Base-by-base conservation (phyloP, 2,329 filamentous ascomycete genomes). In the Raffaelea arxii region DNA sequence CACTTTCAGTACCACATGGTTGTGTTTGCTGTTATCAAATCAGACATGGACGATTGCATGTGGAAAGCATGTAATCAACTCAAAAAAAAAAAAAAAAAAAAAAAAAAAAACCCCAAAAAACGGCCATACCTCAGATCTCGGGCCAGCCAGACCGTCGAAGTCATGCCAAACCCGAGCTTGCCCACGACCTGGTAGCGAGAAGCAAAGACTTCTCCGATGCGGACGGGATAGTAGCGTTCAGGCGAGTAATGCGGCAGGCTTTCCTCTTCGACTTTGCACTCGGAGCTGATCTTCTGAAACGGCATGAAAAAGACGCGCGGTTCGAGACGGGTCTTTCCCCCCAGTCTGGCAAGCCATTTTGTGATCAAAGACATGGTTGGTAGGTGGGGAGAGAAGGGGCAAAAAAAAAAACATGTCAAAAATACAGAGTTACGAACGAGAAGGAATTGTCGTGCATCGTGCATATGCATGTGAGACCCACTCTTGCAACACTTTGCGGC, bases 161-260 rank as follows among this genome's bases (percentile, higher is more conserved):
- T 65, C 4, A 58, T 58, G 7, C 67, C 66, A 54, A 58, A 66
- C 1, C 65, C 66, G 7, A 70, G 56, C 51, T 70, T 69, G 19
- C 66, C 64, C 2, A 63, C 56, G 35, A 70, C 57, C 6, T 53
- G 57, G 46, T 69, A 69, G 35, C 62, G 56, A 21, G 53, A 50
- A 12, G n/a, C 41, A 2, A 59, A 39, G n/a, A 57, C 46, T 42
- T 58, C 27, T 32, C 27, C 44, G 39, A 58, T 63, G 32, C 22
- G 46, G 30, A 49, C 51, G 0, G 56, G 53, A 36, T 56, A 59
- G 44, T 57, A 59, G 3, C 10, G 27, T 10, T 10, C 9, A 32
- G 27, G 10, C 27, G 9, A 10, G 27, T 32, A 32, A 9, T 16
- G 9, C 27, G 27, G 27, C 27, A 32, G 27, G 27, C 16, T 32